These are phyloP conservation scores for Aristolochia contorta DNA, from an alignment of 164 flowering plant genomes.

Conservation along the genomic window DNA sequence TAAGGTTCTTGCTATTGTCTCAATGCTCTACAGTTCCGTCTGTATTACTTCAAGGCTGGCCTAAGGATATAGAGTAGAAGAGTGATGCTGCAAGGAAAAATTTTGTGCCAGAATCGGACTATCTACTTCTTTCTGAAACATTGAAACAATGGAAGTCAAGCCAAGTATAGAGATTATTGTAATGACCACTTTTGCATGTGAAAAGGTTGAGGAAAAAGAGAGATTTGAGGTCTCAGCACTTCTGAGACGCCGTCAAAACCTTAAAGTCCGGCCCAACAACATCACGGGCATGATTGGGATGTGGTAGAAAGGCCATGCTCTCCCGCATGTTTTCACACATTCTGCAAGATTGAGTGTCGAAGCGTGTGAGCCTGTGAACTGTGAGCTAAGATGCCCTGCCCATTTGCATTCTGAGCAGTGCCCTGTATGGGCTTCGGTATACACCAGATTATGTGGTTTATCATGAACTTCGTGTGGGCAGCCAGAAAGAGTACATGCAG, in stretches of 20 bases:
- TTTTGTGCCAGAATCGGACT: constrained; percentile 86
- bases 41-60: constrained; percentile 88
- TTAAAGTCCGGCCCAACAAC: constrained; percentile 64
- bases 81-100: constrained; percentile 91
- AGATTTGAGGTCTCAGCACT: constrained; percentile 89
- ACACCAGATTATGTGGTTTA: constrained; percentile 87
- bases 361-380: constrained; percentile 82
- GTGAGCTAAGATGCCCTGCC: constrained; percentile 82
- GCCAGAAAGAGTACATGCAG: constrained; percentile 90
- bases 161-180: constrained; percentile 78
- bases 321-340: constrained; percentile 86
- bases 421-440: constrained; percentile 66
- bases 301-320: constrained; percentile 78
- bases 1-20: constrained; percentile 80
- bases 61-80: constrained; percentile 79
- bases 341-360: constrained; percentile 72
- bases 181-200: constrained; percentile 81
- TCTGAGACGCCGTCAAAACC: constrained; percentile 61
- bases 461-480: constrained; percentile 72
- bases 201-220: constrained; percentile 81
- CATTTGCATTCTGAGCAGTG: constrained; percentile 84
- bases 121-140: constrained; percentile 70
- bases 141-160: constrained; percentile 82
- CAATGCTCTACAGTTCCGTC: constrained; percentile 97
- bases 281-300: constrained; percentile 68